Evolutionary conservation across 2,329 filamentous ascomycete genomes (phyloP).

Genomic region (Neoscytalidium dimidiatum): DNA sequence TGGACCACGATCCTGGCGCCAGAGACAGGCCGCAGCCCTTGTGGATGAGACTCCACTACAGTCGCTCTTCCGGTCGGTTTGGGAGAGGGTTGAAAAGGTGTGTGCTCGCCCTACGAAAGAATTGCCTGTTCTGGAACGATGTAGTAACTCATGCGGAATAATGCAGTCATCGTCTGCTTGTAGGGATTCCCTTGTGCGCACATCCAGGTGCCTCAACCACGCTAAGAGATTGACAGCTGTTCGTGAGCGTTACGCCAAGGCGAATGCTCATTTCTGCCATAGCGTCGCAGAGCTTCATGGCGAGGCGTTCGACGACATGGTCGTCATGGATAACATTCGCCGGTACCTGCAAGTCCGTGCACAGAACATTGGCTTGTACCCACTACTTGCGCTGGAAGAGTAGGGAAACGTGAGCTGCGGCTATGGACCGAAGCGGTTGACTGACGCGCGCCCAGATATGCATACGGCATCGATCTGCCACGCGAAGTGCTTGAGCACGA

Average conservation of each 20-base stretch:
- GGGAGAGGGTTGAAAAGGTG: conserved; percentile 6
- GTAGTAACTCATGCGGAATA: neutral
- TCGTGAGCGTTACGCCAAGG: conserved; percentile 14
- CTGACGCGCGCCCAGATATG: conserved; percentile 11
- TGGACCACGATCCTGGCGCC: neutral
- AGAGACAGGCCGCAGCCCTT: neutral
- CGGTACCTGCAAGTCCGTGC: conserved; percentile 20
- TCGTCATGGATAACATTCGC: conserved; percentile 19
- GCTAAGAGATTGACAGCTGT: conserved; percentile 4
- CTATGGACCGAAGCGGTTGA: neutral
- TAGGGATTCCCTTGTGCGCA: neutral
- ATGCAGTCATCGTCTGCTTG: neutral
- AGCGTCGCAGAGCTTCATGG: conserved; percentile 19
- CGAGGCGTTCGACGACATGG: conserved; percentile 20
- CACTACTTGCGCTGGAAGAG: conserved; percentile 19
- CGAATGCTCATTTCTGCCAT: conserved; percentile 18
- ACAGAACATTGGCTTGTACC: conserved; percentile 20
- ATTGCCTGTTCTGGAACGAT: neutral
- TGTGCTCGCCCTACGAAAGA: neutral
- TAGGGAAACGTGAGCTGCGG: neutral
- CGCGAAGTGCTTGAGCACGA: conserved; percentile 8
- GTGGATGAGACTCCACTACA: neutral
- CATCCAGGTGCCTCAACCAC: neutral
- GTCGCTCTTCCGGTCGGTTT: conserved; percentile 10
- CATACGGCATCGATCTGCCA: conserved; percentile 18